Evolutionary conservation across 2,329 filamentous ascomycete species (phyloP).

Genomic region (Penicillium sp.): DNA sequence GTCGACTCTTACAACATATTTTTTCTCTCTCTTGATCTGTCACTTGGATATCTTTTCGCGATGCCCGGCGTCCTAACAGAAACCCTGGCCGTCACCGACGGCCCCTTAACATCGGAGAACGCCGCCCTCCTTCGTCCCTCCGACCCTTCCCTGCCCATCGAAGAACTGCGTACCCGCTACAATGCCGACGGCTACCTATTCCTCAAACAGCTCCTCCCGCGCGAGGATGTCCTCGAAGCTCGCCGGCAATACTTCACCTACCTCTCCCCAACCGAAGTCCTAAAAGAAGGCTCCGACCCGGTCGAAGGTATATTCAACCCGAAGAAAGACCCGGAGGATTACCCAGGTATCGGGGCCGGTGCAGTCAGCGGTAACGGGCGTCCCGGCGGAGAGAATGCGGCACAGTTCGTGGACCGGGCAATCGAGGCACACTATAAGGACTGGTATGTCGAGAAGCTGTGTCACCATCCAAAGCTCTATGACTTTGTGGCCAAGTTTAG

Average conservation of each 20-base stretch:
- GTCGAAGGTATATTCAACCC: slow-evolving; percentile 61
- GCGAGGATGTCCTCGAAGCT: slow-evolving; percentile 57
- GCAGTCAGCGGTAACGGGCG: slow-evolving; percentile 50
- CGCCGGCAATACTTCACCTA: slow-evolving; percentile 60
- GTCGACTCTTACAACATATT: background rate
- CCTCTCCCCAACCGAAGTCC: slow-evolving; percentile 60
- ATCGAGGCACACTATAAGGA: slow-evolving; percentile 58
- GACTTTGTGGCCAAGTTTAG: slow-evolving; percentile 58
- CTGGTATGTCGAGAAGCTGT: slow-evolving; percentile 61
- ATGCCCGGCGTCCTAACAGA: slow-evolving; percentile 23
- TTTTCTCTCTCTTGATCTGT: background rate
- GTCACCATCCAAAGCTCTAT: slow-evolving; percentile 56
- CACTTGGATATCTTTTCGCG: background rate
- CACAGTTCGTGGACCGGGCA: slow-evolving; percentile 56
- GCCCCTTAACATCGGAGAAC: slow-evolving; percentile 52
- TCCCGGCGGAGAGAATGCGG: slow-evolving; percentile 50
- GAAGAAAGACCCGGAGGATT: slow-evolving; percentile 48
- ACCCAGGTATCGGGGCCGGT: slow-evolving; percentile 61
- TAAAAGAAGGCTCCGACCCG: slow-evolving; percentile 58
- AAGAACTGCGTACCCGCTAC: slow-evolving; percentile 55
- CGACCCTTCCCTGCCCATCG: slow-evolving; percentile 49
- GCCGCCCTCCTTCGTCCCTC: slow-evolving; percentile 51
- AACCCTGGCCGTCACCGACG: slow-evolving; percentile 48
- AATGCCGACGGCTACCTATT: slow-evolving; percentile 60
- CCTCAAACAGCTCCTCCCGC: slow-evolving; percentile 60